Evolutionary conservation across 2,329 filamentous ascomycete genomes (phyloP), one percentile per base, ranked within the genome.

Genomic region (Calonectria naviculata): DNA sequence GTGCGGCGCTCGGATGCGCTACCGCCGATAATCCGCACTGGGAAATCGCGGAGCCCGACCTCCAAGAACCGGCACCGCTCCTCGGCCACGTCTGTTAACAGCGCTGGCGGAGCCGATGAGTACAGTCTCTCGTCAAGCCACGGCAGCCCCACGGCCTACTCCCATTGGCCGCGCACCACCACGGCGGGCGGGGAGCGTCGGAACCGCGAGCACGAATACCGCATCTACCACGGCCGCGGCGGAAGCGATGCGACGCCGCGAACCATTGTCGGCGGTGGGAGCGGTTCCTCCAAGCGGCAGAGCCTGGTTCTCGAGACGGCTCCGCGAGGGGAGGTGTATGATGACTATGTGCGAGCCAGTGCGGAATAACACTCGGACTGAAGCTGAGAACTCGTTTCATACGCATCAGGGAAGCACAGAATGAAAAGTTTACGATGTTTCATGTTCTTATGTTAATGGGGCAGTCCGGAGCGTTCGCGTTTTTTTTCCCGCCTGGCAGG

Each of bases 181-280:
- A 7, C 38, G 6, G 28, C 24, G 0, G 15, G 47, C 34, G 60
- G 63, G 15, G 67, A 74, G 19, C 69, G 74, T 38, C 73, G 78
- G 17, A 74, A 34, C 26, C 72, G 80, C 17, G 77, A 78, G 26
- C 78, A 80, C 10, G 78, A 80, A 3, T 80, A 80, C 46, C 73
- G 79, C 15, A 75, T 75, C 44, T 77, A 79, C 26, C 80, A 81
- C 54, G 73, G 76, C 8, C 76, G 79, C 5, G 74, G 70, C 8
- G 47, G 74, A 65, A 49, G 47, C 69, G 5, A 31, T 49, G 36
- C 69, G 12, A 73, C 75, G n/a, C 77, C 77, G 6, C 70, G 77
- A 13, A 68, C 58, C 6, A 24, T 73, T 0, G 71, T 72, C 8
- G 71, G 74, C 5, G 61, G 66, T 42, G 70, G 73, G 5, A 46